Evolutionary conservation across 2,329 filamentous ascomycete species (phyloP).

Genomic region (Talaromyces sp.): DNA sequence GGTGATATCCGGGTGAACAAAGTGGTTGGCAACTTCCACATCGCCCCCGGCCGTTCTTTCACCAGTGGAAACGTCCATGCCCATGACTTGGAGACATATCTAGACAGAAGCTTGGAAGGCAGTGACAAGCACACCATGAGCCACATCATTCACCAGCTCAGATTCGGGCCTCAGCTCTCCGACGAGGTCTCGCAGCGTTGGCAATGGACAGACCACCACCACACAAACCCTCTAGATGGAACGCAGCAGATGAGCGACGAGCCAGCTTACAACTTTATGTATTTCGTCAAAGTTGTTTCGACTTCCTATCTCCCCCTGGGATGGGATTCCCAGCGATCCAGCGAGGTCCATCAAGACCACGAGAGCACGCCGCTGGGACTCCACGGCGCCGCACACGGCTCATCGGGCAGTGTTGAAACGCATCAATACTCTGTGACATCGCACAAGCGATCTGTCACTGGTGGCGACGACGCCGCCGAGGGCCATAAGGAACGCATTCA

Average conservation of each 20-base stretch:
- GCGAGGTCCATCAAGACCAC: conserved; percentile 32
- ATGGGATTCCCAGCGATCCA: conserved; percentile 63
- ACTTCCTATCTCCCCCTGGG: conserved; percentile 92
- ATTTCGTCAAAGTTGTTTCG: conserved; percentile 97
- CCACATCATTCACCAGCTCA: conserved; percentile 80
- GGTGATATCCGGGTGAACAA: conserved; percentile 94
- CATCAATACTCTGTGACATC: conserved; percentile 98
- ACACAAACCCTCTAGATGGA: conserved; percentile 78
- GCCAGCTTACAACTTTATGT: conserved; percentile 93
- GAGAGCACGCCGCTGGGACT: conserved; percentile 62
- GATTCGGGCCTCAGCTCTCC: conserved; percentile 89
- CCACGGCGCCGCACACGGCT: conserved; percentile 61
- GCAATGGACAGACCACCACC: conserved; percentile 85
- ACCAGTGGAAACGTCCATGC: conserved; percentile 96
- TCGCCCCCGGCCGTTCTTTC: conserved; percentile 93
- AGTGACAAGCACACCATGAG: conserved; percentile 77
- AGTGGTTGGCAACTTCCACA: conserved; percentile 97
- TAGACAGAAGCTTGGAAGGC: conserved; percentile 59
- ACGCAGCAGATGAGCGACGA: conserved; percentile 73
- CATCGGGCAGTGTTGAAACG: conserved; percentile 83
- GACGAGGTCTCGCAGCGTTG: conserved; percentile 57
- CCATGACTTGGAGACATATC: conserved; percentile 95
- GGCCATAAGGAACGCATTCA: conserved; percentile 91
- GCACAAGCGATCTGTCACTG: conserved; percentile 81
- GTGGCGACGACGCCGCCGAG: conserved; percentile 78